A percentile compares a stretch with the other conserved stretches of the same genome.
Conservation (phyloP, 2,329 filamentous ascomycete species). For the Drechslera avenae region DNA sequence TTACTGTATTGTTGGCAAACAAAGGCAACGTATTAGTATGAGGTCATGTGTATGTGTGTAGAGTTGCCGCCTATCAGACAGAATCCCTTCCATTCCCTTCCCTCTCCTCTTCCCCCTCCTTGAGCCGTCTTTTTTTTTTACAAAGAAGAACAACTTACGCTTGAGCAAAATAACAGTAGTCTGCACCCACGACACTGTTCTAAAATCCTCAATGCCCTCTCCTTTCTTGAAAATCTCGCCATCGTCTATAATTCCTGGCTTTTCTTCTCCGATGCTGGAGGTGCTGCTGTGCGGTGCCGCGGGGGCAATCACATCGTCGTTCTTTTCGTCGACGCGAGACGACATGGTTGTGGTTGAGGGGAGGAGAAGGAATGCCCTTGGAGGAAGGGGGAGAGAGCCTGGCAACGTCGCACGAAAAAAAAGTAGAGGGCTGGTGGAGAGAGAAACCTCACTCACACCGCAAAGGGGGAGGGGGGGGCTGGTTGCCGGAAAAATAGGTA, state of each 20-base stretch:
- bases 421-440: too few species aligned
- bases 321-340: constrained; percentile 25
- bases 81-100: too few species aligned
- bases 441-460: too few species aligned
- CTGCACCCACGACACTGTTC: constrained; percentile 59
- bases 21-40: background rate
- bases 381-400: too few species aligned
- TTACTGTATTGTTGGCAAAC: constrained; percentile 30
- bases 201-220: constrained; percentile 57
- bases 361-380: background rate
- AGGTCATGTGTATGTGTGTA: too few species aligned
- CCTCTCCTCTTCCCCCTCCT: too few species aligned
- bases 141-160: constrained; percentile 25
- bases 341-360: constrained; percentile 17
- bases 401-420: background rate
- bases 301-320: constrained; percentile 30
- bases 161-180: constrained; percentile 61
- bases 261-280: constrained; percentile 27
- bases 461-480: too few species aligned
- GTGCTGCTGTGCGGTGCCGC: constrained; percentile 20
- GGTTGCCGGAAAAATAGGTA: too few species aligned
- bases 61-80: background rate
- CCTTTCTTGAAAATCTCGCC: constrained; percentile 58
- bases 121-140: too few species aligned
- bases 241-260: constrained; percentile 40